Conservation (phyloP, 2,329 filamentous ascomycete species). For the Ascochyta rabiei region DNA sequence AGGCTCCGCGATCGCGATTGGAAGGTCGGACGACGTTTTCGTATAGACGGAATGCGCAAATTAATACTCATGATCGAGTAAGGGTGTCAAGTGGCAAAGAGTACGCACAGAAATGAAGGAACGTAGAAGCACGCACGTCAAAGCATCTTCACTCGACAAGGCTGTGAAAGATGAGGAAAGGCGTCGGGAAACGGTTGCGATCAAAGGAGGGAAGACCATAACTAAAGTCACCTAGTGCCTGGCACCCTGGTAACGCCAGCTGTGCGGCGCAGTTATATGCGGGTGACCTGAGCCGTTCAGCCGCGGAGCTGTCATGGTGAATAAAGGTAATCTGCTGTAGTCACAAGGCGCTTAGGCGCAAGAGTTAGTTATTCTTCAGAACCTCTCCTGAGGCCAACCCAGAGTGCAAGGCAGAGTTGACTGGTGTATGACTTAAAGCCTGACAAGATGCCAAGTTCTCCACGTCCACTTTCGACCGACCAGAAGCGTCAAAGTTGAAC, state of each 20-base stretch:
- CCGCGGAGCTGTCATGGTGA: neutral
- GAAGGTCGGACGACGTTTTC: conserved; percentile 14
- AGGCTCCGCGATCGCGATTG: conserved; percentile 18
- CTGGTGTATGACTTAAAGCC: too few species aligned
- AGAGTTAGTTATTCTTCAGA: too few species aligned
- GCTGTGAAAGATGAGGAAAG: neutral
- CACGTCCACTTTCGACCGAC: too few species aligned
- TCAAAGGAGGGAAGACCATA: conserved; percentile 1
- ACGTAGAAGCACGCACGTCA: neutral
- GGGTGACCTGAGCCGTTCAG: neutral
- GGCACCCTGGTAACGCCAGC: too few species aligned
- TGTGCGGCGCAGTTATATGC: neutral
- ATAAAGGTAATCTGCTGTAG: neutral
- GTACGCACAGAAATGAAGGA: neutral
- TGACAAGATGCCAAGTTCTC: too few species aligned
- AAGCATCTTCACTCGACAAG: conserved; percentile 1
- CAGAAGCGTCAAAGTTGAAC: too few species aligned
- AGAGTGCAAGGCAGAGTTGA: too few species aligned
- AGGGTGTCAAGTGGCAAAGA: neutral
- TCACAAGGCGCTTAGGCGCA: conserved; percentile 1
- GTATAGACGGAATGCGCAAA: conserved; percentile 8
- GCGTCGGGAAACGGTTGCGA: neutral
- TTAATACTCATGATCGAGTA: conserved; percentile 13
- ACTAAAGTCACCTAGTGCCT: neutral
- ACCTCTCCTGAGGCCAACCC: too few species aligned